Evolutionary conservation across 1,284 basidiomycete species (phyloP).

Genomic region (Polyporus tsugae): DNA sequence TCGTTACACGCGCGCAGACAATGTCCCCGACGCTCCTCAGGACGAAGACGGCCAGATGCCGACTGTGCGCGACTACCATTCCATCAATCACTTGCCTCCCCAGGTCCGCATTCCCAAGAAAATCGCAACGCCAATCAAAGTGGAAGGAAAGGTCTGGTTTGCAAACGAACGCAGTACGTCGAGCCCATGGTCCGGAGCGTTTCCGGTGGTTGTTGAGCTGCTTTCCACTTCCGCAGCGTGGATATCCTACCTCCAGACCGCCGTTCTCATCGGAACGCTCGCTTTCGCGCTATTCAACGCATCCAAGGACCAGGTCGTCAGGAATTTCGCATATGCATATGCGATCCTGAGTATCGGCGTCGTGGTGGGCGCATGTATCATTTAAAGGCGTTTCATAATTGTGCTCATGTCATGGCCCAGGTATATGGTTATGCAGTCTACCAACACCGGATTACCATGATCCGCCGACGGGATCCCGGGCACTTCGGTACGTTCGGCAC

Average conservation of each 20-base stretch:
- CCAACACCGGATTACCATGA: slow-evolving; percentile 91
- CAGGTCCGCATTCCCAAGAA: slow-evolving; percentile 84
- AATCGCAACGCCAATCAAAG: slow-evolving; percentile 87
- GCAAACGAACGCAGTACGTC: slow-evolving; percentile 91
- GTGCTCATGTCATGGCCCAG: slow-evolving; percentile 45
- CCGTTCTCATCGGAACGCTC: slow-evolving; percentile 87
- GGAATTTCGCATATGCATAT: slow-evolving; percentile 87
- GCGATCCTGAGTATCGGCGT: slow-evolving; percentile 79
- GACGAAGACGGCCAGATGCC: slow-evolving; percentile 62
- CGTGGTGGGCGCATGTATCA: slow-evolving; percentile 52
- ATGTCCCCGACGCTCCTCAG: slow-evolving; percentile 67
- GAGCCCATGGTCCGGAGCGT: neutral
- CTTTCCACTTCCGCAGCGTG: slow-evolving; percentile 63
- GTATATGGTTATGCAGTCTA: slow-evolving; percentile 90
- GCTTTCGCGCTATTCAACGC: slow-evolving; percentile 91
- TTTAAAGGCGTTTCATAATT: neutral
- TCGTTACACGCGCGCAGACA: slow-evolving; percentile 73
- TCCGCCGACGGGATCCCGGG: slow-evolving; percentile 90
- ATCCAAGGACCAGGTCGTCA: slow-evolving; percentile 77
- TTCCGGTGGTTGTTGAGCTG: neutral
- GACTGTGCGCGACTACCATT: slow-evolving; percentile 73
- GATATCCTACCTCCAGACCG: slow-evolving; percentile 91
- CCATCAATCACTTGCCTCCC: slow-evolving; percentile 68
- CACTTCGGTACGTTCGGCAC: slow-evolving; percentile 76
- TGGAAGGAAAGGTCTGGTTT: slow-evolving; percentile 99